These are phyloP conservation scores for Fusarium sp. DNA, from an alignment of 2,329 filamentous ascomycete genomes.

Conservation along the genomic window DNA sequence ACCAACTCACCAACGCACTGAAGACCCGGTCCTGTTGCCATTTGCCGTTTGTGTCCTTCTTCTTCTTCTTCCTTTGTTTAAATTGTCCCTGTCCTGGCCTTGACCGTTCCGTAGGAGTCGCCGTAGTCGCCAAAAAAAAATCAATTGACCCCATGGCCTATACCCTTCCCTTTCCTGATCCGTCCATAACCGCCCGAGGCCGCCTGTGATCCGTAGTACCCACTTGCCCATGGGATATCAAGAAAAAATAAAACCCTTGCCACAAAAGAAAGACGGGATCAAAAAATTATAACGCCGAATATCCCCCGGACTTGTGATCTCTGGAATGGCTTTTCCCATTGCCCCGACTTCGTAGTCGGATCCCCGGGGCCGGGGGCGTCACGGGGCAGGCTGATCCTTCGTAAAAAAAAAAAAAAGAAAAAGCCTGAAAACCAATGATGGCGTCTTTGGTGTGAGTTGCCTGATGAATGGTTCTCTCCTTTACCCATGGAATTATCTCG, in stretches of 20 bases:
- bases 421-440: conserved; percentile 27
- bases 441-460: conserved; percentile 7
- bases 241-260: conserved; percentile 33
- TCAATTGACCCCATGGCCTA: conserved; percentile 31
- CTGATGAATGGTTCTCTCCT: conserved; percentile 14
- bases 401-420: not conserved
- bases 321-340: conserved; percentile 26
- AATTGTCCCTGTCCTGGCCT: conserved; percentile 16
- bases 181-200: conserved; percentile 38
- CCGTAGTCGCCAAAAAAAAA: conserved; percentile 37
- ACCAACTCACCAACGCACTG: conserved; percentile 32
- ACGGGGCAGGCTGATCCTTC: conserved; percentile 32
- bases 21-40: conserved; percentile 41
- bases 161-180: conserved; percentile 32
- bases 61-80: conserved; percentile 16
- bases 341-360: conserved; percentile 22
- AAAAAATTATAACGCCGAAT: conserved; percentile 43
- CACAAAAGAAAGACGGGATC: conserved; percentile 39
- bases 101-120: conserved; percentile 33
- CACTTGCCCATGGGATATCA: conserved; percentile 47
- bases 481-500: conserved; percentile 11
- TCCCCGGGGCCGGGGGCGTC: conserved; percentile 24
- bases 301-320: conserved; percentile 34
- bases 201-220: conserved; percentile 39
- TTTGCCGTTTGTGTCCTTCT: conserved; percentile 35